These are phyloP conservation scores for Ceratobasidium theobromae DNA, from an alignment of 1,284 basidiomycete species.

Conservation along the genomic window DNA sequence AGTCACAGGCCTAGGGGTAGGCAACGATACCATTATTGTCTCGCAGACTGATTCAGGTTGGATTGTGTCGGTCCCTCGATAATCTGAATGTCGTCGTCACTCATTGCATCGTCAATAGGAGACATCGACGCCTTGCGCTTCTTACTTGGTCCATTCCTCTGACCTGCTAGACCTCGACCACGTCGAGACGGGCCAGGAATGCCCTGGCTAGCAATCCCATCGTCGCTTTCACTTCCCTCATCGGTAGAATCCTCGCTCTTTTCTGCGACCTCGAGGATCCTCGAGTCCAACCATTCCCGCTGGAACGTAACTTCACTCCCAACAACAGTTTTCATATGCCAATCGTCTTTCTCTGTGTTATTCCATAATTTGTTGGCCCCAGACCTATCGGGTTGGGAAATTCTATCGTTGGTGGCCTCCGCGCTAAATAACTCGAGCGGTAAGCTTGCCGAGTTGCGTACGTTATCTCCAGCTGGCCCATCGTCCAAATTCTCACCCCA, in stretches of 20 bases:
- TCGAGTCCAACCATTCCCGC: conserved; percentile 22
- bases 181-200: no score
- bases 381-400: background rate
- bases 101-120: conserved; percentile 9
- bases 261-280: background rate
- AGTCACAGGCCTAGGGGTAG: no score
- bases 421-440: conserved; percentile 70
- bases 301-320: conserved; percentile 25
- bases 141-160: background rate
- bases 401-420: conserved; percentile 58
- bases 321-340: conserved; percentile 17
- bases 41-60: no score
- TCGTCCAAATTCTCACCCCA: conserved; percentile 75
- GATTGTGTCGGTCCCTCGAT: conserved; percentile 18
- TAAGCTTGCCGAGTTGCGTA: conserved; percentile 63
- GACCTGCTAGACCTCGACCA: background rate
- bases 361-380: conserved; percentile 14
- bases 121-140: conserved; percentile 30
- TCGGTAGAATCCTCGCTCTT: background rate
- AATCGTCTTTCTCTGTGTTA: conserved; percentile 22
- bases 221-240: background rate
- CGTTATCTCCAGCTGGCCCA: conserved; percentile 47
- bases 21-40: no score
- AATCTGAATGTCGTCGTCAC: conserved; percentile 31
- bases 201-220: background rate